Base-by-base conservation (phyloP, 352 stramenopile species). In the Phytophthora pisi region DNA sequence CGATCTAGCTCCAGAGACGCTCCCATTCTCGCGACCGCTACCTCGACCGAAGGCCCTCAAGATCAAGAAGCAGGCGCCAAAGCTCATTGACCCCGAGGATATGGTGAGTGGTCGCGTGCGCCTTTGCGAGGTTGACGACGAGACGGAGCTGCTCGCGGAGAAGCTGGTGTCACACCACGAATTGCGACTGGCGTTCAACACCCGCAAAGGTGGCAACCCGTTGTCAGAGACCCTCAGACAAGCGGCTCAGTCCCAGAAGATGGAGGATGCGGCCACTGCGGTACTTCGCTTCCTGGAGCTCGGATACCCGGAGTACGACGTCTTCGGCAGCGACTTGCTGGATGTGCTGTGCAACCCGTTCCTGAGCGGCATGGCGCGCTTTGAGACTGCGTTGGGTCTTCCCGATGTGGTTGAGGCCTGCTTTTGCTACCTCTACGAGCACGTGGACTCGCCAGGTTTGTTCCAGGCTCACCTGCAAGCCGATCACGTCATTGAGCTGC, bases 271-370 rank as follows among this genome's bases (percentile, higher is more conserved):
- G 0, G 81, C 77, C 0, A 82, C 77, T 55, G 84, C 84, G 5
- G 85, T 95, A 36, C 76, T 95, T 46, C 85, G 82, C 2, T 92
- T 95, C 76, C 64, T 95, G 40, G 87, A 95, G 61, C 71, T 95
- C n/a, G 85, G 87, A 5, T 92, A 93, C 61, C 87, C 87, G 0
- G 85, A 93, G 59, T 95, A 95, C 67, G 82, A 95, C 47, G 86
- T 95, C 10, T 92, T 93, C 58, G 87, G 85, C 40, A 89, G 75
- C 5, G 78, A 89, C 49, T 67, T 95, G 38, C 63, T 90, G 16
- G 83, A 93, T 54, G 87, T 91, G 47, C 57, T 95, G 45, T 93
- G 85, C 67, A 95, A 95, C 56, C 87, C 87, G 20, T 95, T 95
- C 42, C 72, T 95, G 11, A 92, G 87, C 43, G 84, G 87, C 57